phyloP scores from a whole-genome alignment of 2,329 filamentous ascomycete species.

The Sordariomycetes sp. region DNA sequence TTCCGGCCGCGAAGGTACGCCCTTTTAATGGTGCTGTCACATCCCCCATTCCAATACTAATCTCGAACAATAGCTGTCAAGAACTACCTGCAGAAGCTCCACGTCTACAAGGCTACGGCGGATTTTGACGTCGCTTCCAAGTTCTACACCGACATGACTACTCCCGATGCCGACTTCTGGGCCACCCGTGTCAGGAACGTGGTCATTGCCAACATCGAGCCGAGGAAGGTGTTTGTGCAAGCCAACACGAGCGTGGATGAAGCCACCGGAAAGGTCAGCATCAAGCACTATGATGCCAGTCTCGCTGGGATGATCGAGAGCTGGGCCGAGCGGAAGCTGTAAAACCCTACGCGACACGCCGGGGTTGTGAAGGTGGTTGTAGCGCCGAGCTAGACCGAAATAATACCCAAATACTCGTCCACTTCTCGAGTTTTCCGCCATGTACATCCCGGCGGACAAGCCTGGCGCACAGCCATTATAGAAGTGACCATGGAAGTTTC shows the following conservation, averaged over 20 bases:
- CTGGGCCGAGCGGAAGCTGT: constrained; percentile 53
- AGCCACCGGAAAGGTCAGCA: constrained; percentile 55
- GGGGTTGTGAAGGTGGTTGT: not conserved
- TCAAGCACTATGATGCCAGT: constrained; percentile 81
- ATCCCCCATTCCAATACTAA: not conserved
- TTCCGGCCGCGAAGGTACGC: constrained; percentile 57
- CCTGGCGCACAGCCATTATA: too few species aligned
- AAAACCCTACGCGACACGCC: constrained; percentile 15
- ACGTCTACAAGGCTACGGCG: constrained; percentile 85
- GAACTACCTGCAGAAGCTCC: constrained; percentile 79
- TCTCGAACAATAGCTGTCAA: constrained; percentile 51
- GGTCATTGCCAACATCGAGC: constrained; percentile 67
- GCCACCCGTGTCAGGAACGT: constrained; percentile 67
- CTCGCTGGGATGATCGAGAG: constrained; percentile 75
- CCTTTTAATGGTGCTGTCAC: not conserved
- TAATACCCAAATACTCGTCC: too few species aligned
- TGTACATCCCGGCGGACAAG: not conserved
- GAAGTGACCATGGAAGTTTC: too few species aligned
- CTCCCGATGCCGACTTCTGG: constrained; percentile 74
- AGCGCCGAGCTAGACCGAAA: too few species aligned
- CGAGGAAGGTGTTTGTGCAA: constrained; percentile 88
- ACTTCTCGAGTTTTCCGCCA: not conserved
- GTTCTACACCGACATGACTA: constrained; percentile 76
- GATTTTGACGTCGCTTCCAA: constrained; percentile 68
- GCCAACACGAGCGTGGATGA: constrained; percentile 72